Evolutionary conservation across 1,139 yeast genomes (phyloP), one percentile per base, ranked within the genome.

Genomic region (Blastobotrys petasosporus): DNA sequence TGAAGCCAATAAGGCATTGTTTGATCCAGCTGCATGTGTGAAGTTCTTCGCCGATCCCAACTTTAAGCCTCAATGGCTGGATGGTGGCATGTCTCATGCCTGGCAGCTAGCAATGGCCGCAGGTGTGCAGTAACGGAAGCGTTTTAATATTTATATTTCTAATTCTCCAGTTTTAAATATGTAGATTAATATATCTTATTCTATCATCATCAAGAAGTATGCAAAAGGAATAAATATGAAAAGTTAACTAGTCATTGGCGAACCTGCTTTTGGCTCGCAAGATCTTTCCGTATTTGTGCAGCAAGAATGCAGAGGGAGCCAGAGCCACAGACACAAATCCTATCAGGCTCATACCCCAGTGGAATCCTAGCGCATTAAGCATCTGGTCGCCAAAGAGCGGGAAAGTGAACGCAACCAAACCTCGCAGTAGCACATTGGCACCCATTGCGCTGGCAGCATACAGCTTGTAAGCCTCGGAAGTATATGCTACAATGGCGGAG

Each of bases 71-170:
- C 62, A 64, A 15, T 81, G 78, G 70, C 74, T 92, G 53, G 97
- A 92, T 61, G 79, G 79, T 46, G 98, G 98, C 1, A 92, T 85
- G 76, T 82, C 95, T 50, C 70, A 81, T 57, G 85, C 97, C 0
- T 90, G 97, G 97, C 74, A 87, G 30, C 68, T 88, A 53, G 85
- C 95, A 0, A 87, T 77, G 62, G 67, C 84, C 43, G 90, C 83
- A 37, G 85, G 69, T 16, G 53, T 66, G 23, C 36, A 35, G 15
- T 12, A 41, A 25, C 5, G 9, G 7, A 11, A 8, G 31, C 31
- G 11, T 30, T 30, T 31, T 31, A 31, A 12, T 4, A 31, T 29
- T 29, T 8, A 29, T 8, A 29, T 32, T 10, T n/a, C n/a, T n/a
- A 20, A 20, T 20, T 20, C 25, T 20, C 25, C 7, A 20, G 25